Conservation (phyloP, 345 rosid genomes). For the Rhizophora apiculata region DNA sequence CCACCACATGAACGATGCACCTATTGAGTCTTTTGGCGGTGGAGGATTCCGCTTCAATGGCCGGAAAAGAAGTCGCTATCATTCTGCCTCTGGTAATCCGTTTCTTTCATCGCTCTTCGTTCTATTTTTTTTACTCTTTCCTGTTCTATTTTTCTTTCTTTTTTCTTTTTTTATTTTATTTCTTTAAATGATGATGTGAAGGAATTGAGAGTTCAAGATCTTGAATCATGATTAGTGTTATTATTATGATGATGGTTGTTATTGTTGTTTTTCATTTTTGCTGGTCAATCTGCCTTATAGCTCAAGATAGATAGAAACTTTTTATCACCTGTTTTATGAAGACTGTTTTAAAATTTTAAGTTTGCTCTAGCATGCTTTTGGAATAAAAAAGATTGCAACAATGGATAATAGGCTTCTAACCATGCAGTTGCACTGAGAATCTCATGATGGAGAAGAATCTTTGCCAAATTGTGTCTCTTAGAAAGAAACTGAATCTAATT, state of each 20-base stretch:
- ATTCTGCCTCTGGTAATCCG: conserved; percentile 32
- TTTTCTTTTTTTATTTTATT: neutral
- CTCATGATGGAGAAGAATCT: neutral
- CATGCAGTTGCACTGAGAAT: neutral
- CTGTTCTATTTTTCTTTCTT: neutral
- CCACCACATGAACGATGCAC: conserved; percentile 34
- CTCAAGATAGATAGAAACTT: neutral
- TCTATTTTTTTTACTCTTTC: neutral
- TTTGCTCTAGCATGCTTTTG: neutral
- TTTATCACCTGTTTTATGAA: neutral
- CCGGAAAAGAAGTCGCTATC: conserved; percentile 48
- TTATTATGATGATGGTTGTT: no score
- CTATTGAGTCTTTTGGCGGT: conserved; percentile 21
- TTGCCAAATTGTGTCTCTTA: no score
- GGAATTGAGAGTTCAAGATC: no score
- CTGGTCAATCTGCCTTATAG: no score
- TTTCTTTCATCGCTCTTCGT: conserved; percentile 1
- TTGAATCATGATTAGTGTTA: no score
- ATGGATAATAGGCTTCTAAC: neutral
- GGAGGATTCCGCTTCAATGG: conserved; percentile 23
- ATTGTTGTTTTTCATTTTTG: no score
- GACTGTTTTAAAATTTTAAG: neutral
- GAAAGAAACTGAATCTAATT: no score
- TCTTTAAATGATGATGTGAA: no score
- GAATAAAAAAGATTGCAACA: neutral